phyloP scores from a whole-genome alignment of 768 basidiomycete genomes.

The Termitomyces sp. region DNA sequence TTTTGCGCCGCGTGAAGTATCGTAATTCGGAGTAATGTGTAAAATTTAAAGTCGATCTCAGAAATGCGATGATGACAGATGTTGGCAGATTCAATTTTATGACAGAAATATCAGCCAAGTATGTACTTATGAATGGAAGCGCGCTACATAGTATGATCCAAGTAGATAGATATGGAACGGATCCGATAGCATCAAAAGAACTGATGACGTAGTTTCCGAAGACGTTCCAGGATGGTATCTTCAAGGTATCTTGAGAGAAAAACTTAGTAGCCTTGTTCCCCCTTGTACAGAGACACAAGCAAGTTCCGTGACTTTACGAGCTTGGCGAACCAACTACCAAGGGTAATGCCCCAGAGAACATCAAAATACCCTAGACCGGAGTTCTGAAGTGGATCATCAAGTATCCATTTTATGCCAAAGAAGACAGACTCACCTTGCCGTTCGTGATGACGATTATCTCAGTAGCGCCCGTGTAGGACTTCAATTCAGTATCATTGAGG shows the following conservation, averaged over 20 bases:
- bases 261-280: slow-evolving; percentile 14
- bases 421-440: slow-evolving; percentile 42
- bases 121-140: no score
- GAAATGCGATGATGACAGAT: no score
- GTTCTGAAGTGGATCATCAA: slow-evolving; percentile 24
- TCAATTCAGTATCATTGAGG: slow-evolving; percentile 31
- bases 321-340: slow-evolving; percentile 43
- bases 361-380: slow-evolving; percentile 40
- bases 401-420: not conserved
- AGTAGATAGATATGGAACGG: not conserved
- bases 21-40: no score
- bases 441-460: slow-evolving; percentile 60
- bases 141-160: no score
- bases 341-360: slow-evolving; percentile 42
- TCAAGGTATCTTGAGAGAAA: no score
- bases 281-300: slow-evolving; percentile 15
- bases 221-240: not conserved
- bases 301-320: slow-evolving; percentile 36
- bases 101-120: no score
- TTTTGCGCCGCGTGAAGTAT: no score
- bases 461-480: slow-evolving; percentile 42
- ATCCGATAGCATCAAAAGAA: not conserved
- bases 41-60: no score
- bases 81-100: no score
- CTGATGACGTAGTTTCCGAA: not conserved